Evolutionary conservation across 1,139 yeast species (phyloP).

Genomic region (Geotrichum restrictum): DNA sequence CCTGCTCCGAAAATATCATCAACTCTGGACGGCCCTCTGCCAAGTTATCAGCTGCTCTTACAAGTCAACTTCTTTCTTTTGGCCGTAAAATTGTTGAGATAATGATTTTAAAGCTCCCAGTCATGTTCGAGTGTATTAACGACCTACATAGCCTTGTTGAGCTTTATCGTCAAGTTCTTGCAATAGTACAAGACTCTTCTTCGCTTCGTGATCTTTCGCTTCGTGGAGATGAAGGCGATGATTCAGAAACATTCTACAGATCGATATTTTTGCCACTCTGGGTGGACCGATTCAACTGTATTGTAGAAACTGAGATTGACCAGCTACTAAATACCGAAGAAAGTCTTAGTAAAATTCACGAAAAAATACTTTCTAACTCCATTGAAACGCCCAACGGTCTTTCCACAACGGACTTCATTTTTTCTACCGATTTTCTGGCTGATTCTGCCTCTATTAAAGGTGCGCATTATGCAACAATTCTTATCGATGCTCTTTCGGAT

Average conservation of each 20-base stretch:
- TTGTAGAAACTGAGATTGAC: constrained; percentile 16
- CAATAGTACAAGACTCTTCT: constrained; percentile 24
- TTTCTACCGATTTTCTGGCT: constrained; percentile 16
- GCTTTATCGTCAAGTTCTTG: constrained; percentile 25
- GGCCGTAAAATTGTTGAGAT: constrained; percentile 19
- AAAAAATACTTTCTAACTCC: constrained; percentile 8
- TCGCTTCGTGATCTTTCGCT: constrained; percentile 23
- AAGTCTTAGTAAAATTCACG: constrained; percentile 20
- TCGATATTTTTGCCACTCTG: constrained; percentile 25
- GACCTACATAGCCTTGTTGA: constrained; percentile 25
- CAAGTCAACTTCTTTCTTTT: constrained; percentile 20
- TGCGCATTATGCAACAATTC: constrained; percentile 12
- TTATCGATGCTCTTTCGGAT: constrained; percentile 15
- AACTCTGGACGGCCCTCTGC: constrained; percentile 20
- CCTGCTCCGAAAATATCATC: constrained; percentile 17
- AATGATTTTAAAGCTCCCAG: constrained; percentile 20
- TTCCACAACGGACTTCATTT: constrained; percentile 16
- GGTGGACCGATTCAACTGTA: constrained; percentile 23
- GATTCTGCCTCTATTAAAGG: constrained; percentile 13
- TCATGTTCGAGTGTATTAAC: constrained; percentile 20
- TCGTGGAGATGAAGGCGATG: constrained; percentile 5
- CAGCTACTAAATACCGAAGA: constrained; percentile 17
- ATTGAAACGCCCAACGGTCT: not conserved
- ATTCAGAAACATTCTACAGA: constrained; percentile 22
- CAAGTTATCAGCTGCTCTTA: constrained; percentile 18